Evolutionary conservation across 2,329 filamentous ascomycete genomes (phyloP).

Genomic region (Thielaviopsis ethacetica): DNA sequence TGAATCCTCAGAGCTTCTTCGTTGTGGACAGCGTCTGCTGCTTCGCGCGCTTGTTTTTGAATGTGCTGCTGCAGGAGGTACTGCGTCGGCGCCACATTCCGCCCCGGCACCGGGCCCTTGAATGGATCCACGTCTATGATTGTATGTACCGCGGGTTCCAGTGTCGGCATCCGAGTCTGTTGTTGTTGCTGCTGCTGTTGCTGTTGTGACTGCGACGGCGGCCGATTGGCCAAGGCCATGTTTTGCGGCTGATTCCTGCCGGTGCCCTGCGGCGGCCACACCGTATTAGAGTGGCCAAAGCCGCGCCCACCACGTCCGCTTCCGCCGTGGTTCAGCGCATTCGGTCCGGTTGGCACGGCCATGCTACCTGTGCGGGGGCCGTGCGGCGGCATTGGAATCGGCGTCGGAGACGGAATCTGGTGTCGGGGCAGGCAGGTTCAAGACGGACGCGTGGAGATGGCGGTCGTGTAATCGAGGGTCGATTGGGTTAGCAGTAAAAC

Average conservation of each 20-base stretch:
- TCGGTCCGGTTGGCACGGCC: constrained; percentile 1
- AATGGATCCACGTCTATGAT: constrained; percentile 9
- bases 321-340: neutral
- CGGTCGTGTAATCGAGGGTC: neutral
- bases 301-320: neutral
- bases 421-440: neutral
- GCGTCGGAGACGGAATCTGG: neutral
- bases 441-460: neutral
- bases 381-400: neutral
- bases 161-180: neutral
- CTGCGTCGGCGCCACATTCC: constrained; percentile 38
- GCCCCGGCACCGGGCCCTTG: constrained; percentile 29
- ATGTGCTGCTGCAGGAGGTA: constrained; percentile 74
- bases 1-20: constrained; percentile 71
- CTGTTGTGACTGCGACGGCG: neutral
- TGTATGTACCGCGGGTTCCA: constrained; percentile 6
- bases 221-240: neutral
- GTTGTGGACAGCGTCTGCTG: constrained; percentile 51
- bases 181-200: constrained; percentile 4
- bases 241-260: neutral
- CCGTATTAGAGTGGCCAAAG: neutral
- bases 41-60: constrained; percentile 52
- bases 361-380: constrained; percentile 1
- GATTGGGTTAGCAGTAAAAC: neutral
- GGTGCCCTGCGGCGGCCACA: no score